Base-by-base conservation (phyloP, 2,329 filamentous ascomycete genomes). In the Ascosphaera acerosa region DNA sequence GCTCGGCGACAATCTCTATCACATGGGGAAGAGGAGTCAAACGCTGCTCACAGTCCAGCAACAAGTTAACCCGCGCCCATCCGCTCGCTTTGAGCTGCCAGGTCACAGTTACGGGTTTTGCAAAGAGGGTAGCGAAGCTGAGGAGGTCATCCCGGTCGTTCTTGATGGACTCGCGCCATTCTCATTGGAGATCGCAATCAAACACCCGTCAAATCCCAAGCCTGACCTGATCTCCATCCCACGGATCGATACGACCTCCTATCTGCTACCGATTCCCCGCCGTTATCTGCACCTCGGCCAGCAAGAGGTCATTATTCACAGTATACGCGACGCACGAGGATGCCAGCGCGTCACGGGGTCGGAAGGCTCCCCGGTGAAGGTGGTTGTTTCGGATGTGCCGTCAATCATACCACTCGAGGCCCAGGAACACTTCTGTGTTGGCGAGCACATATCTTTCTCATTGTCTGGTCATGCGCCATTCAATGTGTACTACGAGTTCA, bases 71-170 rank as follows among this genome's bases (percentile, higher is more conserved):
- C 64, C 78, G 10, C 76, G 75, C 35, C 87, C 87, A 1, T 68
- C 71, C 2, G 87, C 82, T 3, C 61, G 64, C 4, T 97, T 97
- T 46, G 62, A 65, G 35, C 77, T 77, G 40, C 78, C 82, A 3
- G 82, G 82, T 10, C 87, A 87, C 50, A 82, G 78, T 1, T 92
- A 92, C 59, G 90, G 87, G 48, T 91, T 84, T 52, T 97, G 87
- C 54, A 74, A 81, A 48, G 71, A 81, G 30, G 20, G 20, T 9
- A 23, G 20, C 20, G 10, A 34, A 34, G 78, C 91, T 42, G 78
- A 89, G 43, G 82, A 97, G 44, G 70, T 67, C 25, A 91, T 97
- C 33, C 82, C 84, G 0, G 74, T 97, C 35, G 71, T 66, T 2
- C 62, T 97, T 12, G 75, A 75, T 35, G 87, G 87, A 23, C 60